These are phyloP conservation scores for Limonomyces culmigenus DNA, from an alignment of 1,284 basidiomycete species.

Conservation along the genomic window DNA sequence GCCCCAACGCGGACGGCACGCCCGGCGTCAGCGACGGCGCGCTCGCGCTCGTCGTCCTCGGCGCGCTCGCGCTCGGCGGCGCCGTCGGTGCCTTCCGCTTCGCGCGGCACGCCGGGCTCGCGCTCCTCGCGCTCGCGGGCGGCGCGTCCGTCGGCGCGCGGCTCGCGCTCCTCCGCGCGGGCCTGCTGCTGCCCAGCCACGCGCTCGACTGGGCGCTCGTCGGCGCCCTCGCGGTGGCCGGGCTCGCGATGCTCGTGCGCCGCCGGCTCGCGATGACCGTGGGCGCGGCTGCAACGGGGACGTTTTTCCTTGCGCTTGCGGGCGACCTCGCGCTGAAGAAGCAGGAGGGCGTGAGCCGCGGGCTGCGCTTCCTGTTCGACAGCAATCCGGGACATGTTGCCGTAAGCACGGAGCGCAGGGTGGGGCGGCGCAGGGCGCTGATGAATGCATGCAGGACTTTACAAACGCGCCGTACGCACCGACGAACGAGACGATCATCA, in stretches of 20 bases:
- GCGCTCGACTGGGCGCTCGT: slow-evolving; percentile 37
- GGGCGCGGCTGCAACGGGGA: slow-evolving; percentile 37
- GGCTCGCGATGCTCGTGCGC: slow-evolving; percentile 22
- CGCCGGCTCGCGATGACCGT: too few relatives aligned
- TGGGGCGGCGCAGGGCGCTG: too few relatives aligned
- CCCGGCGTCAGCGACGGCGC: slow-evolving; percentile 35
- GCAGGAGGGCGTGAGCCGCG: slow-evolving; percentile 43
- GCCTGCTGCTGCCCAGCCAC: slow-evolving; percentile 25
- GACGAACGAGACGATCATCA: too few relatives aligned
- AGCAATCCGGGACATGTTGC: slow-evolving; percentile 36
- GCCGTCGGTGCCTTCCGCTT: slow-evolving; percentile 29
- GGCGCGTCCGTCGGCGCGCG: slow-evolving; percentile 38
- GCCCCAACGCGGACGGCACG: too few relatives aligned
- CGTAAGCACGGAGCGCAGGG: too few relatives aligned
- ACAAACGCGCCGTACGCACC: too few relatives aligned
- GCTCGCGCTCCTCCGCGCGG: slow-evolving; percentile 29
- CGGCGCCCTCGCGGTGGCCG: slow-evolving; percentile 20
- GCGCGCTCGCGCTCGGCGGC: slow-evolving; percentile 32
- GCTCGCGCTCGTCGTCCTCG: slow-evolving; percentile 28
- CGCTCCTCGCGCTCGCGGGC: too few relatives aligned
- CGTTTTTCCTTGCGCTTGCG: slow-evolving; percentile 37
- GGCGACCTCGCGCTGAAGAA: slow-evolving; percentile 36
- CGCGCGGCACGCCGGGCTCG: slow-evolving; percentile 29
- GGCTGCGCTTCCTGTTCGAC: slow-evolving; percentile 44
- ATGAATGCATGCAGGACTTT: too few relatives aligned